Percentiles rank a stretch among this genome's conserved stretches.
phyloP scores from a whole-genome alignment of 306 rosid genomes.

The Lotus japonicus region DNA sequence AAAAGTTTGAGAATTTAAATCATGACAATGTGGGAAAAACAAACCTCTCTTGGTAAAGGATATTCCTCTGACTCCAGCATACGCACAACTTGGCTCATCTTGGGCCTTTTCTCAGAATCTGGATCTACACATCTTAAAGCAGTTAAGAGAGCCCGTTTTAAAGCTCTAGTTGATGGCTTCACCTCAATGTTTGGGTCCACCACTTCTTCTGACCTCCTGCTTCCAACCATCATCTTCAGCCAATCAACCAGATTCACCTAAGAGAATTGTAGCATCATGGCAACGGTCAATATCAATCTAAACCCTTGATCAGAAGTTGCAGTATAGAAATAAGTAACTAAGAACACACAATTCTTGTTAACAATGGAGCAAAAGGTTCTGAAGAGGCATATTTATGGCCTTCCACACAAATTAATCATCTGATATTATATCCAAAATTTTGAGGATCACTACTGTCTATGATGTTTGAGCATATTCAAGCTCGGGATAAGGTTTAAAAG shows the following conservation, averaged over 20 bases:
- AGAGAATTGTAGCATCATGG: slow-evolving; percentile 10
- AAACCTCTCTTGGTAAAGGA: slow-evolving; percentile 83
- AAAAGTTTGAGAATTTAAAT: background rate
- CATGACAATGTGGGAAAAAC: background rate
- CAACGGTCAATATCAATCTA: background rate
- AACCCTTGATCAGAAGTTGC: background rate
- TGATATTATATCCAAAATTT: background rate
- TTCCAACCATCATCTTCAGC: slow-evolving; percentile 95
- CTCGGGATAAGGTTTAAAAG: slow-evolving; percentile 8
- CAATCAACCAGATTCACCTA: slow-evolving; percentile 92
- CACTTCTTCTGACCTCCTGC: slow-evolving; percentile 82
- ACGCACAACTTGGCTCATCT: slow-evolving; percentile 86
- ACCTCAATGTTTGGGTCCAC: slow-evolving; percentile 79
- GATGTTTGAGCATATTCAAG: background rate
- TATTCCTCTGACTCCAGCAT: slow-evolving; percentile 95
- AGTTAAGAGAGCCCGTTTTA: slow-evolving; percentile 78
- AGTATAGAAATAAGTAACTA: background rate
- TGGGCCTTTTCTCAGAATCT: slow-evolving; percentile 89
- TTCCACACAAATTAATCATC: background rate
- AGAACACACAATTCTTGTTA: slow-evolving; percentile 3
- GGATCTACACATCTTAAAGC: slow-evolving; percentile 94
- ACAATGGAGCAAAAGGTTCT: no score
- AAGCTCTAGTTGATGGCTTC: slow-evolving; percentile 78
- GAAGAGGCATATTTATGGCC: background rate
- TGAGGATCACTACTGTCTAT: background rate